Evolutionary conservation across 1,284 basidiomycete species (phyloP), one percentile per base, ranked within the genome.

Genomic region (Boletus sp.): DNA sequence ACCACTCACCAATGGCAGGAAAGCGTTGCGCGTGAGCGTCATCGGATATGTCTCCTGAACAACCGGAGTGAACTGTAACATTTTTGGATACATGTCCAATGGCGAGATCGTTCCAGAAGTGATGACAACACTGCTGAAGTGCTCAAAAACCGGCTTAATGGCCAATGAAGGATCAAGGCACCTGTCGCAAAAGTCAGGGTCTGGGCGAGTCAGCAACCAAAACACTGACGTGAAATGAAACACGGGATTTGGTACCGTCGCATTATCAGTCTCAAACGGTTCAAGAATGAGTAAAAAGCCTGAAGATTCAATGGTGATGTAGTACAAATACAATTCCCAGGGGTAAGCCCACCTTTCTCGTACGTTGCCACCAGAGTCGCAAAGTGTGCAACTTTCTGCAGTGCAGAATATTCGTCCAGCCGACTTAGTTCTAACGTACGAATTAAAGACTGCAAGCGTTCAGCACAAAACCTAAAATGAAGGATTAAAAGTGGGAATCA

Each of bases 1-100:
- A 48, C 22, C 37, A 77, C 84, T 63, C 57, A 92, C 95, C 75
- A 99, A 79, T n/a, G 97, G 97, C 67, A 99, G 76, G 78, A 99
- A 99, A 59, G 95, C 94, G 69, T 98, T 97, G 58, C 97, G 86
- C 4, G 94, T 92, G 36, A 99, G 83, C 15, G 97, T 98, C 97
- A 99, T 99, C 4, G 96, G 85, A 76, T 99, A 99, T 4, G 92
- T 93, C 74, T 98, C 96, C 77, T 97, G 92, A 12, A 98, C 92
- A 24, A 97, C 94, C 3, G 97, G 96, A 35, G 94, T 94, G 73
- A 99, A 99, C 67, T 96, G 94, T 45, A 99, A 82, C 91, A 99
- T 99, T 77, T 99, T 99, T 24, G 97, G 97, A 74, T 99, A 97
- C 97, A 99, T 99, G 77, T 99, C 97, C 57, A 99, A 78, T 7